Conservation (phyloP, 73 alveolate genomes). For the Tetrahymena elliotti region DNA sequence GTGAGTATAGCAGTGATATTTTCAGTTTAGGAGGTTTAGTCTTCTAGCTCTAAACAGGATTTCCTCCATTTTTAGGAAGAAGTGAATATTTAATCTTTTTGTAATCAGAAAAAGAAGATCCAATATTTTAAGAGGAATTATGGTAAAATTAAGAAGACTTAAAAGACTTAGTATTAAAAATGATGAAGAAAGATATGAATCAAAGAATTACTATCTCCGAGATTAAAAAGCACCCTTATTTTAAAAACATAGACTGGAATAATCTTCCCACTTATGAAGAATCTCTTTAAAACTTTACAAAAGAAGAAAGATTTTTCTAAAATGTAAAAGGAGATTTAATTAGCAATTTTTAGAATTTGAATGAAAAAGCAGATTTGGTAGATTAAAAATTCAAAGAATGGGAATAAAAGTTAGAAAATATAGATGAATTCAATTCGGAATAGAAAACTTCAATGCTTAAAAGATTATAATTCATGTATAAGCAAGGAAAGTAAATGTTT, state of each 20-base stretch:
- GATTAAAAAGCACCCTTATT: conserved; percentile 2
- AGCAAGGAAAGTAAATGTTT: neutral
- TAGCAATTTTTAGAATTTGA: neutral
- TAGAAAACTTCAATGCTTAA: neutral
- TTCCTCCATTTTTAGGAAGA: conserved; percentile 37
- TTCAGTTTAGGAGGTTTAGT: conserved; percentile 38
- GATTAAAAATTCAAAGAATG: neutral
- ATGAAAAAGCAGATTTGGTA: neutral
- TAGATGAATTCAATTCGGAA: neutral
- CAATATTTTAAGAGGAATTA: conserved; percentile 3
- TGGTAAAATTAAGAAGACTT: conserved; percentile 5
- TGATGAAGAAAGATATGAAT: conserved; percentile 15
- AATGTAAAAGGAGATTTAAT: neutral
- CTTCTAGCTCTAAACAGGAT: conserved; percentile 35
- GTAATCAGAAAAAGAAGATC: conserved; percentile 23
- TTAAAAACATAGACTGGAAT: neutral
- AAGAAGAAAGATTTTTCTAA: neutral
- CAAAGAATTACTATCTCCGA: conserved; percentile 3
- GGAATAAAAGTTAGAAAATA: neutral
- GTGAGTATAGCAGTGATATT: conserved; percentile 36
- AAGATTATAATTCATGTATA: neutral
- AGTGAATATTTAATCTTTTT: conserved; percentile 40
- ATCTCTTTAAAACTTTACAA: neutral
- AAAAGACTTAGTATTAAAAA: neutral
- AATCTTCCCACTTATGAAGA: neutral